Evolutionary conservation across 495 filamentous ascomycete genomes (phyloP).

Genomic region (Daldinia loculata): DNA sequence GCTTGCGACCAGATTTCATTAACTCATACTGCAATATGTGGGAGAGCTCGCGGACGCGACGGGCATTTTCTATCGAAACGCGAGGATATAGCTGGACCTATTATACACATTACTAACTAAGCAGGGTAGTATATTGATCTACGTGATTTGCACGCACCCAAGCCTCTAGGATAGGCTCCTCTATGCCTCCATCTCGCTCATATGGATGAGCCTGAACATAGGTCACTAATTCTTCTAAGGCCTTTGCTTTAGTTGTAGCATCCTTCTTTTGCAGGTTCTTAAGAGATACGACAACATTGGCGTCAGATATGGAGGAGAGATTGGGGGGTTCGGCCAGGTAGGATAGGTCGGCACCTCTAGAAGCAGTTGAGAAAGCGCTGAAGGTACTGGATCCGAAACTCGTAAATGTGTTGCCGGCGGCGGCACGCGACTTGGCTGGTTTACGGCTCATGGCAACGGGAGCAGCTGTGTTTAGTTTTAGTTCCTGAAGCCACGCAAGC

Average conservation of each 20-base stretch:
- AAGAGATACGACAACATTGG: slow-evolving; percentile 84
- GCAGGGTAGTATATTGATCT: slow-evolving; percentile 31
- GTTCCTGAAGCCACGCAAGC: not conserved
- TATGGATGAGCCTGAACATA: slow-evolving; percentile 62
- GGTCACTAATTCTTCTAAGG: slow-evolving; percentile 81
- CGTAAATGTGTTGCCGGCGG: slow-evolving; percentile 43
- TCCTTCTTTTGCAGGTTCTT: slow-evolving; percentile 95
- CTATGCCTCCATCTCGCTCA: slow-evolving; percentile 62
- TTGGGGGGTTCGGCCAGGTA: slow-evolving; percentile 88
- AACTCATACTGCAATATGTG: slow-evolving; percentile 79
- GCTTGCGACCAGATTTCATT: slow-evolving; percentile 75
- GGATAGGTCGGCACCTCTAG: slow-evolving; percentile 63
- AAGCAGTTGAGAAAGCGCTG: slow-evolving; percentile 58
- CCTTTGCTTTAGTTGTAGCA: slow-evolving; percentile 90
- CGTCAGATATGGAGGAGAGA: slow-evolving; percentile 76
- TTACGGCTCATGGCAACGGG: slow-evolving; percentile 44
- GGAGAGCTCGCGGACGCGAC: slow-evolving; percentile 85
- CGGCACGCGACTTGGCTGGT: slow-evolving; percentile 41
- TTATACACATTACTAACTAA: slow-evolving; percentile 45
- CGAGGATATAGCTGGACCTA: slow-evolving; percentile 88
- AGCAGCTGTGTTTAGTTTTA: slow-evolving; percentile 12
- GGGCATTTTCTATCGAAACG: slow-evolving; percentile 83
- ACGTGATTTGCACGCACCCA: slow-evolving; percentile 71
- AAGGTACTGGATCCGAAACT: slow-evolving; percentile 50
- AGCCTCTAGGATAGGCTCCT: slow-evolving; percentile 80